Percentiles rank a stretch among this genome's conserved stretches.
Conservation (phyloP, 148 eudicot genomes). For the Cornus kousa region DNA sequence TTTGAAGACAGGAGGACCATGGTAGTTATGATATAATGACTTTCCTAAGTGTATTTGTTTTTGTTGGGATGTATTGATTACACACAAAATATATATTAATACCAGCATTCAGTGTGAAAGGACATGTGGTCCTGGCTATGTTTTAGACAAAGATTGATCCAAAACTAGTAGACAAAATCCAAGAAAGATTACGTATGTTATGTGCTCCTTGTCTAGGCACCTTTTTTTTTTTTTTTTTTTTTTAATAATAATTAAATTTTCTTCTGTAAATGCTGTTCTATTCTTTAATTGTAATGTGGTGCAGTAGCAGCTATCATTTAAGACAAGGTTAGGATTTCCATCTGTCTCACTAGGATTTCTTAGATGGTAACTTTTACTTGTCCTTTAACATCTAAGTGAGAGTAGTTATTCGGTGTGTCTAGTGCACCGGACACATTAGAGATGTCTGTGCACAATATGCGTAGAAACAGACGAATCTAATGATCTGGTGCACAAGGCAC, state of each 20-base stretch:
- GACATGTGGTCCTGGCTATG: constrained; percentile 28
- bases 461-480: too few species aligned
- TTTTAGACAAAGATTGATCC: not conserved
- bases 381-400: not conserved
- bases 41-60: not conserved
- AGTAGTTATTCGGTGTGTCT: too few species aligned
- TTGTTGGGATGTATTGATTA: not conserved
- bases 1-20: not conserved
- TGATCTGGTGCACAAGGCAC: too few species aligned
- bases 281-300: not conserved
- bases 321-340: constrained; percentile 9
- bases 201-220: constrained; percentile 7
- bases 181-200: not conserved
- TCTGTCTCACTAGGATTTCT: constrained; percentile 3
- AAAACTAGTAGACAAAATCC: constrained; percentile 5
- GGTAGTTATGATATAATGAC: not conserved
- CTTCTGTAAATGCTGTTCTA: not conserved
- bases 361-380: constrained; percentile 7
- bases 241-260: not conserved
- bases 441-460: too few species aligned
- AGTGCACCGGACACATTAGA: too few species aligned
- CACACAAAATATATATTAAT: not conserved
- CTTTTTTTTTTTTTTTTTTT: not conserved
- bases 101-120: constrained; percentile 4
- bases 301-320: not conserved